Conservation (phyloP, 345 rosid genomes). For the Salix dunnii region DNA sequence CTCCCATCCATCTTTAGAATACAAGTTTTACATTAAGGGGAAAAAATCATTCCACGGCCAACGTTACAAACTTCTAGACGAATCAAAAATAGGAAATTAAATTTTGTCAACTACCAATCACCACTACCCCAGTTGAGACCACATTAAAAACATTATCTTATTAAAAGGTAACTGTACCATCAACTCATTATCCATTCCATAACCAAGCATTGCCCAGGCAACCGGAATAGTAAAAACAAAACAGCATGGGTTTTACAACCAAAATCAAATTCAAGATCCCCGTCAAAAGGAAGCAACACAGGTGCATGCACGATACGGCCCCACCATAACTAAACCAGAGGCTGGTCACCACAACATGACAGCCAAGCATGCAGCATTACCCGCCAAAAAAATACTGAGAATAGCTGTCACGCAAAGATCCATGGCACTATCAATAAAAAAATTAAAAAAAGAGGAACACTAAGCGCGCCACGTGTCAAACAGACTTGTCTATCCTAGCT, state of each 20-base stretch:
- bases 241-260: background rate
- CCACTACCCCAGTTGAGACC: background rate
- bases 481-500: background rate
- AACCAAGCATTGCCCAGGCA: background rate
- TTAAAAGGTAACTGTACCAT: background rate
- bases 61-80: background rate
- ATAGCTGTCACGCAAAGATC: no score
- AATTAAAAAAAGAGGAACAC: background rate
- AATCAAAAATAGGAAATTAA: background rate
- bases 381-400: background rate
- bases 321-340: background rate
- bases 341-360: background rate
- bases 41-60: background rate
- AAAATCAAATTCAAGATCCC: background rate
- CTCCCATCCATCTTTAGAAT: background rate
- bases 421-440: background rate
- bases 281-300: background rate
- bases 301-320: background rate
- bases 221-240: background rate
- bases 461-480: background rate
- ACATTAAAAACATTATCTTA: background rate
- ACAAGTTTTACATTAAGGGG: background rate
- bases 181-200: background rate
- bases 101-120: background rate
- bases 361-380: background rate